phyloP scores from a whole-genome alignment of 768 basidiomycete species.

The Russula griseocarnosa region DNA sequence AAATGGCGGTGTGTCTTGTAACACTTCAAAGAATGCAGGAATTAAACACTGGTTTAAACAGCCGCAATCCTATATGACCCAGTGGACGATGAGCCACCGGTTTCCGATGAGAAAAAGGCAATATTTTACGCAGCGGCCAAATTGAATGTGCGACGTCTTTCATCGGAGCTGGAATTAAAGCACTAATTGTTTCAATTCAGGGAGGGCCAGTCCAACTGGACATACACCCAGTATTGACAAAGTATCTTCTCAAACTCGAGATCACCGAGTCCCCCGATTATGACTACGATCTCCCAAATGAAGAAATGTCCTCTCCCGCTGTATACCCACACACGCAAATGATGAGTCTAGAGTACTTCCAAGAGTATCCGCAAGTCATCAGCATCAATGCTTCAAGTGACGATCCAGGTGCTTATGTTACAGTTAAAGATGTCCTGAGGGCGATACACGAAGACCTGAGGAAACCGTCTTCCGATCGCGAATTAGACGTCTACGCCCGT shows the following conservation, averaged over 20 bases:
- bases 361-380: constrained; percentile 12
- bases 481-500: not conserved
- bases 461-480: not conserved
- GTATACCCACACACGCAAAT: not conserved
- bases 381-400: not conserved
- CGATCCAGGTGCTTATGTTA: not conserved
- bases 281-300: constrained; percentile 10
- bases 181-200: not conserved
- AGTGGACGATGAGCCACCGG: not conserved
- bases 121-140: not conserved
- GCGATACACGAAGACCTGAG: constrained; percentile 7
- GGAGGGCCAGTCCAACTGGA: not conserved
- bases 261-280: not conserved
- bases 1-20: no score
- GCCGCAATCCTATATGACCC: no score
- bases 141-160: not conserved
- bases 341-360: constrained; percentile 10
- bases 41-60: no score
- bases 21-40: no score
- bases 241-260: not conserved
- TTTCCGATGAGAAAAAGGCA: no score
- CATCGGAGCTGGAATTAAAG: not conserved
- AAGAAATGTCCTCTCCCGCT: constrained; percentile 11
- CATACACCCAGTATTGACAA: not conserved
- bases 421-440: constrained; percentile 10